Percentiles rank a stretch among this genome's conserved stretches.
Evolutionary conservation across 176 grass and related monocot species (phyloP).

Genomic region (Zoysia japonica): DNA sequence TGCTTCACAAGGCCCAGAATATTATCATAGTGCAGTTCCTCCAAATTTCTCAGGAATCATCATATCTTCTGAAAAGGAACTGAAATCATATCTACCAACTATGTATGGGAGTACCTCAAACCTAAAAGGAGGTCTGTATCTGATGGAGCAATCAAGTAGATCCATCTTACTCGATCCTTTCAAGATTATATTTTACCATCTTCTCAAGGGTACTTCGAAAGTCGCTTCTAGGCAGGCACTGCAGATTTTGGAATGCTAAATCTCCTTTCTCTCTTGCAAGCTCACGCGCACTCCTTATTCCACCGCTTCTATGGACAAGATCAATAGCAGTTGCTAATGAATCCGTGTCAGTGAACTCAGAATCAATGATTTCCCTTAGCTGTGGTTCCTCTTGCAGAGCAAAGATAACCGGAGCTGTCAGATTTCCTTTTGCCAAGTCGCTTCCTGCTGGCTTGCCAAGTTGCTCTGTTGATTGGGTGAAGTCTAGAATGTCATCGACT

Average conservation of each 20-base stretch:
- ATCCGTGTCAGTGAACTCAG: slow-evolving; percentile 66
- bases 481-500: slow-evolving; percentile 94
- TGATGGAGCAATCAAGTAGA: slow-evolving; percentile 24
- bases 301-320: slow-evolving; percentile 60
- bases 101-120: slow-evolving; percentile 5
- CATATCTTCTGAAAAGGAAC: neutral
- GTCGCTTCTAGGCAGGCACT: slow-evolving; percentile 68
- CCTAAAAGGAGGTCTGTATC: neutral
- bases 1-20: slow-evolving; percentile 5
- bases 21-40: neutral
- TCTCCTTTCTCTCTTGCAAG: slow-evolving; percentile 78
- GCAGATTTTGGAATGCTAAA: slow-evolving; percentile 53
- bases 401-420: slow-evolving; percentile 81
- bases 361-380: slow-evolving; percentile 78
- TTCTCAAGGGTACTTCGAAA: slow-evolving; percentile 73
- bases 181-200: slow-evolving; percentile 81
- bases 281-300: slow-evolving; percentile 64
- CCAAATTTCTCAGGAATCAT: neutral
- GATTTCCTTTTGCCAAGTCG: slow-evolving; percentile 78
- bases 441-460: slow-evolving; percentile 79
- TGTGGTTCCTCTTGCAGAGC: slow-evolving; percentile 58
- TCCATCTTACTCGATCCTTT: slow-evolving; percentile 72
- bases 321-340: slow-evolving; percentile 69
- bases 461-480: slow-evolving; percentile 91
- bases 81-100: neutral